phyloP scores from a whole-genome alignment of 2,329 filamentous ascomycete genomes.

The Penicillium sp. region DNA sequence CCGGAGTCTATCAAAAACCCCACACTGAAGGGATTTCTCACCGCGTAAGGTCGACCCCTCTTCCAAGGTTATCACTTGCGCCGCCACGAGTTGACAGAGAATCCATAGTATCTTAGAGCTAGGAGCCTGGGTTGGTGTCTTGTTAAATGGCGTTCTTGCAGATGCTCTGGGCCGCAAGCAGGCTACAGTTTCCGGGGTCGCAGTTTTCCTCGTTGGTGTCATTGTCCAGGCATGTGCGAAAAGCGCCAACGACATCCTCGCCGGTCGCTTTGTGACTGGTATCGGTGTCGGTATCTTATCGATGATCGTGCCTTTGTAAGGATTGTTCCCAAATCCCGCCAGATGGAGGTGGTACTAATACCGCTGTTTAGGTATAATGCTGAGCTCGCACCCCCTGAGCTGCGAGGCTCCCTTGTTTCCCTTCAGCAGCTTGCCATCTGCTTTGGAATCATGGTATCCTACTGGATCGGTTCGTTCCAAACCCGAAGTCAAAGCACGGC shows the following conservation, averaged over 20 bases:
- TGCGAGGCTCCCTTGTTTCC: slow-evolving; percentile 28
- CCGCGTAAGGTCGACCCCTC: neutral
- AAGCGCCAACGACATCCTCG: neutral
- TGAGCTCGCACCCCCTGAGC: slow-evolving; percentile 40
- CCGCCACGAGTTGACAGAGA: neutral
- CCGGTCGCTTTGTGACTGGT: neutral
- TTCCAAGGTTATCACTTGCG: neutral
- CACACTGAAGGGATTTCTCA: neutral
- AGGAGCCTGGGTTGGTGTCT: neutral
- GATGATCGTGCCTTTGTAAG: neutral
- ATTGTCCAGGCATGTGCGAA: neutral
- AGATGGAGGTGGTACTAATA: neutral
- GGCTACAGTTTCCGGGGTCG: neutral
- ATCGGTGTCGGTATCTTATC: neutral
- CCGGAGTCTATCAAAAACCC: neutral
- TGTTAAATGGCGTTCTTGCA: neutral
- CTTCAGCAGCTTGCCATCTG: slow-evolving; percentile 30
- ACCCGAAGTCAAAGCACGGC: neutral
- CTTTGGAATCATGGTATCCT: slow-evolving; percentile 29
- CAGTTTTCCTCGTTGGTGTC: neutral
- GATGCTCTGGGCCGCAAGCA: neutral
- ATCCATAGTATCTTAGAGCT: neutral
- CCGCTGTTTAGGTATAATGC: slow-evolving; percentile 44
- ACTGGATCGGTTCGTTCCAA: slow-evolving; percentile 21
- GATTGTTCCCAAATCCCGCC: neutral